Percentiles rank a stretch among this genome's conserved stretches.
Evolutionary conservation across 129 eudicot genomes (phyloP).

Genomic region (Smallanthus sonchifolius): DNA sequence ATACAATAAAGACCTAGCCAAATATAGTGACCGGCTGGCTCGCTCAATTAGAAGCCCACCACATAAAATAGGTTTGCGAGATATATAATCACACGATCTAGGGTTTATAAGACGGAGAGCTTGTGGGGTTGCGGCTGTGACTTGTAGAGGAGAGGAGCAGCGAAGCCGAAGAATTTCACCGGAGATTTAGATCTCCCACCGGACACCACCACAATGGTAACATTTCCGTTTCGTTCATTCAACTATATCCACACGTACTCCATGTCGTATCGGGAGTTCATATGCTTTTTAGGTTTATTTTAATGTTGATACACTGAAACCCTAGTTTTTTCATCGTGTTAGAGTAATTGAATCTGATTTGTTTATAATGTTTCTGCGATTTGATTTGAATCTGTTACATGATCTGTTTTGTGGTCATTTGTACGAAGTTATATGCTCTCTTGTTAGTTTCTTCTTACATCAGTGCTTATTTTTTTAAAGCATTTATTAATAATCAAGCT

Average conservation of each 20-base stretch:
- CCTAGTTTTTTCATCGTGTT: neutral
- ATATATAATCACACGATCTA: slow-evolving; percentile 1
- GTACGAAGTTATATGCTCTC: neutral
- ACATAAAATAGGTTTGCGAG: slow-evolving; percentile 4
- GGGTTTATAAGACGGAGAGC: slow-evolving; percentile 11
- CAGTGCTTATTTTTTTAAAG: neutral
- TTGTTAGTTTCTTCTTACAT: neutral
- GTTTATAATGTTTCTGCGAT: neutral
- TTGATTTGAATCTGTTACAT: neutral
- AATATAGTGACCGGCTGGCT: neutral
- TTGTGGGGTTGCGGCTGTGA: slow-evolving; percentile 3
- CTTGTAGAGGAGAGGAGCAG: neutral
- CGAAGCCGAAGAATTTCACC: slow-evolving; percentile 6
- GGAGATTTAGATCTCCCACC: slow-evolving; percentile 22
- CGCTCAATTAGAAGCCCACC: slow-evolving; percentile 8
- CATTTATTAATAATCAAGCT: neutral
- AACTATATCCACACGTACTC: neutral
- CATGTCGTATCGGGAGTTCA: neutral
- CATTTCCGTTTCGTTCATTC: neutral
- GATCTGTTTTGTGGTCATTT: neutral
- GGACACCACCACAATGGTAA: slow-evolving; percentile 16
- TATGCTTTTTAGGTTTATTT: neutral
- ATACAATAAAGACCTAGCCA: neutral
- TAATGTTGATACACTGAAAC: neutral
- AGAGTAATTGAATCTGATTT: neutral